These are phyloP conservation scores for Ogataea glucozyma DNA, from an alignment of 805 yeast species.

Conservation along the genomic window DNA sequence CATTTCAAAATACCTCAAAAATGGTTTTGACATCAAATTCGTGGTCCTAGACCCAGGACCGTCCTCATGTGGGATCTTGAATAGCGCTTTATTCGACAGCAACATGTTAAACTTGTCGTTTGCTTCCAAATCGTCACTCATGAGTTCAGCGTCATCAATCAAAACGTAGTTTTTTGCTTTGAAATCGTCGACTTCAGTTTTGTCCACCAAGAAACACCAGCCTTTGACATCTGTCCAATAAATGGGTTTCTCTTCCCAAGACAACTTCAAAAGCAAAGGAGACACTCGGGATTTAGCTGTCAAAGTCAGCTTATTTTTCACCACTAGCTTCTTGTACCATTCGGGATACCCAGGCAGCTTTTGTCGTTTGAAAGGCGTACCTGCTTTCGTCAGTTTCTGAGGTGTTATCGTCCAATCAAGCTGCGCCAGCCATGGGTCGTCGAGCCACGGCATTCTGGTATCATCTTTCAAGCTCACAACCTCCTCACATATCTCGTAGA, in stretches of 20 bases:
- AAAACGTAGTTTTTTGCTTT: conserved; percentile 40
- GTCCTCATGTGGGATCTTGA: conserved; percentile 86
- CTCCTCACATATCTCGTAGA: conserved; percentile 60
- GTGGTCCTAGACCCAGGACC: conserved; percentile 77
- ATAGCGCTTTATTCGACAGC: conserved; percentile 34
- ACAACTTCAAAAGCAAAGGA: conserved; percentile 70
- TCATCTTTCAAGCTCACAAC: conserved; percentile 49
- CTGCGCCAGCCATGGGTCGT: conserved; percentile 90
- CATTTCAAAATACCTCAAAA: conserved; percentile 68
- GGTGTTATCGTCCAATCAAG: conserved; percentile 81
- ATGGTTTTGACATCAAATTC: conserved; percentile 74
- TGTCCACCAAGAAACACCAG: conserved; percentile 80
- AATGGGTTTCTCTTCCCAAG: conserved; percentile 85
- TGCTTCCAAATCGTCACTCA: conserved; percentile 13
- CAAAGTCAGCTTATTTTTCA: conserved; percentile 46
- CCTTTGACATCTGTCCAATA: conserved; percentile 79
- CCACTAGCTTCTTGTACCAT: conserved; percentile 75
- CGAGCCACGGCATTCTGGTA: conserved; percentile 41
- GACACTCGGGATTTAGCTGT: conserved; percentile 74
- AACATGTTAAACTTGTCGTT: conserved; percentile 13
- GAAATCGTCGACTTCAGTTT: conserved; percentile 37
- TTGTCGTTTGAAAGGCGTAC: conserved; percentile 68
- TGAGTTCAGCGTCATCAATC: conserved; percentile 20
- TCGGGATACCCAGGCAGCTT: conserved; percentile 88
- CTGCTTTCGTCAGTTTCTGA: conserved; percentile 62